Conservation (phyloP, 2,329 filamentous ascomycete genomes). For the Blastomyces silverae region DNA sequence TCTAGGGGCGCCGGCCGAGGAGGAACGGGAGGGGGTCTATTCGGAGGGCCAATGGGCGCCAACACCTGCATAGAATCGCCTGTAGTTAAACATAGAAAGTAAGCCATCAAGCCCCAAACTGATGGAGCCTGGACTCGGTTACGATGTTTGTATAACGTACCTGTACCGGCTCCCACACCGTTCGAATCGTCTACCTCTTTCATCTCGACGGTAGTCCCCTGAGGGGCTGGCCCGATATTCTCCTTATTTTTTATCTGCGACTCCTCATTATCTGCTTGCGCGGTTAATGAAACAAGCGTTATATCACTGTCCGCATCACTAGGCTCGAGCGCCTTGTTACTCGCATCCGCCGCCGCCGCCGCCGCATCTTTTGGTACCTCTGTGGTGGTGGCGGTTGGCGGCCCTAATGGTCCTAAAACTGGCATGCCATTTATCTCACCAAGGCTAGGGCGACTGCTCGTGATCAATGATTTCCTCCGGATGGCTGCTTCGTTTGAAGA, state of each 20-base stretch:
- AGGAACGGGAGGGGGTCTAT: conserved; percentile 53
- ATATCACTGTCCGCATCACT: conserved; percentile 30
- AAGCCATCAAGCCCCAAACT: conserved; percentile 2
- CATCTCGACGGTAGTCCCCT: conserved; percentile 24
- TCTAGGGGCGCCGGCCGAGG: conserved; percentile 44
- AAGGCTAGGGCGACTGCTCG: conserved; percentile 28
- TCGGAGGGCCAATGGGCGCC: conserved; percentile 33
- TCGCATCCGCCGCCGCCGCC: conserved; percentile 23
- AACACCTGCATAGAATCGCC: conserved; percentile 9
- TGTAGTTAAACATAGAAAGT: background rate
- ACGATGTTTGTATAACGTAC: background rate
- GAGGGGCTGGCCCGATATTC: conserved; percentile 30
- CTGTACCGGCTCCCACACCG: conserved; percentile 16
- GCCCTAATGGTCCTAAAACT: conserved; percentile 43
- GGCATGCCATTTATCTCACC: conserved; percentile 43
- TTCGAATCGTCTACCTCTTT: conserved; percentile 23
- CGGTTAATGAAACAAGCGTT: conserved; percentile 33
- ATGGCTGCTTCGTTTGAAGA: conserved; percentile 50
- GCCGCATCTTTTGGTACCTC: conserved; percentile 24
- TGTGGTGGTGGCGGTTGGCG: conserved; percentile 29
- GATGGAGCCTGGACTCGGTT: conserved; percentile 2
- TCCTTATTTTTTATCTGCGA: conserved; percentile 35
- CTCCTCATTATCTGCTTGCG: conserved; percentile 14
- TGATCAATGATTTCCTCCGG: conserved; percentile 43
- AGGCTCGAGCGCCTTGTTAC: conserved; percentile 15